These are phyloP conservation scores for Hymenoscyphus albidus DNA, from an alignment of 2,329 filamentous ascomycete genomes.

Conservation along the genomic window DNA sequence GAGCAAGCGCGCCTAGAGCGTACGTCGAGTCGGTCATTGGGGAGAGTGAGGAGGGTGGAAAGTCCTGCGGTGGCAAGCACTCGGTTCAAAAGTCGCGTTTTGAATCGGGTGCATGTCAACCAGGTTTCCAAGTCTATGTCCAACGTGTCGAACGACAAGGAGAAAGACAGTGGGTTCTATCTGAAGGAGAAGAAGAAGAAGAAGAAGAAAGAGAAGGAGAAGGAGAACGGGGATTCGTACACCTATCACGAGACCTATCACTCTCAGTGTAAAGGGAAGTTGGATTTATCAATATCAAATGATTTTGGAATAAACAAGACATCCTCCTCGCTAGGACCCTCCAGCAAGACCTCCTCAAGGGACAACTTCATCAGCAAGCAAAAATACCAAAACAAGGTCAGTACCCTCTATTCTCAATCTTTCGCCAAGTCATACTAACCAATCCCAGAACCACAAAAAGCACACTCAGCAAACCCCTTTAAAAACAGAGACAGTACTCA, in stretches of 20 bases:
- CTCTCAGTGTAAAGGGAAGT: slow-evolving; percentile 23
- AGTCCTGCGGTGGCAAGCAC: slow-evolving; percentile 34
- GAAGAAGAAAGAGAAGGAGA: slow-evolving; percentile 30
- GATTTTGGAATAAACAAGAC: neutral
- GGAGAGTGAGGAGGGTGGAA: slow-evolving; percentile 11
- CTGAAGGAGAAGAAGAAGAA: slow-evolving; percentile 25
- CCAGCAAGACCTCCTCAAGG: neutral
- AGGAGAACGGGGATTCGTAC: slow-evolving; percentile 21
- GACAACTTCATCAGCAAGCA: slow-evolving; percentile 6
- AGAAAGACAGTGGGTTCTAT: slow-evolving; percentile 27
- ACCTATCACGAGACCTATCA: slow-evolving; percentile 29
- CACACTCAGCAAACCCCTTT: slow-evolving; percentile 10
- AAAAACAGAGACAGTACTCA: slow-evolving; percentile 17
- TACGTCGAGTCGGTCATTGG: slow-evolving; percentile 39
- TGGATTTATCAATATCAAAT: slow-evolving; percentile 14
- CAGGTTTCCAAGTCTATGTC: slow-evolving; percentile 28
- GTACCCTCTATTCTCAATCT: neutral
- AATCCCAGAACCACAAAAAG: slow-evolving; percentile 1
- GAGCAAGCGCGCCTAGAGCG: slow-evolving; percentile 40
- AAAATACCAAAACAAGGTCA: slow-evolving; percentile 18
- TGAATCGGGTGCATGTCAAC: slow-evolving; percentile 44
- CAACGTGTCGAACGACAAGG: slow-evolving; percentile 20
- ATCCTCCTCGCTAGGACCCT: neutral
- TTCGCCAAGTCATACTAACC: neutral
- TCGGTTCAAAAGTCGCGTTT: slow-evolving; percentile 43